phyloP scores from a whole-genome alignment of 2,329 filamentous ascomycete genomes.

The Epichloe festucae region DNA sequence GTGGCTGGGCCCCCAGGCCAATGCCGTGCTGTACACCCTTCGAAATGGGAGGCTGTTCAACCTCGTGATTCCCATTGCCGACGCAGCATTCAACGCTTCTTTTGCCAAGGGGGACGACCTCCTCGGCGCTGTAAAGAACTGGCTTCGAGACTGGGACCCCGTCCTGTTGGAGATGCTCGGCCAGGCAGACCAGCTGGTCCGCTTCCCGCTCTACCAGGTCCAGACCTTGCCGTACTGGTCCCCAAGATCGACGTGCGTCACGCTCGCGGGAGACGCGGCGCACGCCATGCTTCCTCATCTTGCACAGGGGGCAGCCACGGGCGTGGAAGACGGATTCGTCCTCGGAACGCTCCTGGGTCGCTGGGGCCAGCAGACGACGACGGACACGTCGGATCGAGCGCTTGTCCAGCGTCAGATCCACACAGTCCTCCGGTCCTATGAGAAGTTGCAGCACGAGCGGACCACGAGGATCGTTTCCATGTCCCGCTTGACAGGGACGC shows the following conservation, averaged over 20 bases:
- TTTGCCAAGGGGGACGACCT: background rate
- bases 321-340: constrained; percentile 13
- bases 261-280: constrained; percentile 9
- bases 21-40: constrained; percentile 6
- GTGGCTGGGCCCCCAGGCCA: constrained; percentile 4
- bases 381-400: background rate
- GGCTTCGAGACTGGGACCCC: constrained; percentile 5
- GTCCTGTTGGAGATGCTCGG: constrained; percentile 3
- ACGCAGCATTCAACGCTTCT: constrained; percentile 3
- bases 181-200: constrained; percentile 1
- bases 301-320: constrained; percentile 15
- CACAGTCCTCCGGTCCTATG: constrained; percentile 3
- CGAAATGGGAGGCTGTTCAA: constrained; percentile 4
- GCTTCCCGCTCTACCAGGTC: constrained; percentile 6
- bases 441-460: constrained; percentile 4
- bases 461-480: constrained; percentile 3
- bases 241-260: constrained; percentile 3
- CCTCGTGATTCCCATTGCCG: constrained; percentile 3
- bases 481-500: constrained; percentile 3
- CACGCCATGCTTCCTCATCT: constrained; percentile 14
- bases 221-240: constrained; percentile 5
- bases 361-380: background rate
- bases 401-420: background rate
- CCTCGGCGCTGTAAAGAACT: background rate
- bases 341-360: constrained; percentile 16